phyloP scores from a whole-genome alignment of 345 rosid species.

The Populus simonii region DNA sequence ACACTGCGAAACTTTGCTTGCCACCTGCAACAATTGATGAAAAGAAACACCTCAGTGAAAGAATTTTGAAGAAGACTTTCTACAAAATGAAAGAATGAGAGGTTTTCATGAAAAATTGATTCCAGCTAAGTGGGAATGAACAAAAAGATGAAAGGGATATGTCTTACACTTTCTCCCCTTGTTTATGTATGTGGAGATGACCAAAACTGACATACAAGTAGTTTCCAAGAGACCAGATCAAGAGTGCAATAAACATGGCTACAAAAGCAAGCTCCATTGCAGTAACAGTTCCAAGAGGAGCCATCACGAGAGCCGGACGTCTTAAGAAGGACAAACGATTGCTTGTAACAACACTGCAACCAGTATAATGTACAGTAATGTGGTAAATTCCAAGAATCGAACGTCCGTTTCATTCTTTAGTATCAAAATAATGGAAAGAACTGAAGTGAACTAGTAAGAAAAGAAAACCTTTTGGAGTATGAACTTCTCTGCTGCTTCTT shows the following conservation, averaged over 20 bases:
- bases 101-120: too few relatives aligned
- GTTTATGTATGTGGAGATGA: constrained; percentile 30
- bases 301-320: constrained; percentile 49
- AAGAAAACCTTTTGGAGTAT: constrained; percentile 22
- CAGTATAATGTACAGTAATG: not conserved
- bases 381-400: not conserved
- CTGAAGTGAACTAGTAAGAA: not conserved
- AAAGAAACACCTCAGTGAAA: not conserved
- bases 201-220: constrained; percentile 54
- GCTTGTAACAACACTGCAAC: not conserved
- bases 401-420: not conserved
- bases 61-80: not conserved
- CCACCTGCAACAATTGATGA: constrained; percentile 37
- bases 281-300: constrained; percentile 60
- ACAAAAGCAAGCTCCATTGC: constrained; percentile 46
- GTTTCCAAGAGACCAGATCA: constrained; percentile 48
- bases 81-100: not conserved
- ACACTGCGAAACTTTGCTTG: constrained; percentile 51
- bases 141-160: not conserved
- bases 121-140: not conserved
- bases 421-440: not conserved
- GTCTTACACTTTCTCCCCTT: constrained; percentile 41
- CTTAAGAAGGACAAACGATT: constrained; percentile 7
- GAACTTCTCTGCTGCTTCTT: constrained; percentile 30
- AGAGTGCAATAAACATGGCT: constrained; percentile 53